Conservation (phyloP, 306 rosid species). For the Malus fusca region DNA sequence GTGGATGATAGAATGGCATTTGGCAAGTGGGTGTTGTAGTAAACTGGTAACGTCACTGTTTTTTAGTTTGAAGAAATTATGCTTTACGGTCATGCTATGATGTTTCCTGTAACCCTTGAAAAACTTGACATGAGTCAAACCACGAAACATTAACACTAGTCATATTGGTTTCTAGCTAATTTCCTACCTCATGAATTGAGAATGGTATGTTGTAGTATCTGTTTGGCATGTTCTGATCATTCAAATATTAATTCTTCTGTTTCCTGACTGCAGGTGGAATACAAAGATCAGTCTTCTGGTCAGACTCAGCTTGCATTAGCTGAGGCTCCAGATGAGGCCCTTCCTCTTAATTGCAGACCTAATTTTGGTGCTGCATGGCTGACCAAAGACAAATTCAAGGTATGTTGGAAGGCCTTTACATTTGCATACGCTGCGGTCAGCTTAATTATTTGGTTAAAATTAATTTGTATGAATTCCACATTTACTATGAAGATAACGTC, state of each 20-base stretch:
- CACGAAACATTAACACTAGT: background rate
- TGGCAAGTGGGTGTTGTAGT: background rate
- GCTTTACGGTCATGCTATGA: background rate
- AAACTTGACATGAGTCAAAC: background rate
- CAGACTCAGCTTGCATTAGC: conserved; percentile 59
- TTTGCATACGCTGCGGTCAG: conserved; percentile 1
- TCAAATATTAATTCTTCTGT: conserved; percentile 12
- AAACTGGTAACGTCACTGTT: background rate
- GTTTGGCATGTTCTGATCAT: background rate
- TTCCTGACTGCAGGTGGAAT: conserved; percentile 62
- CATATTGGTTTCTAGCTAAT: background rate
- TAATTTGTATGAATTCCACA: background rate
- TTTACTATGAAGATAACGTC: background rate
- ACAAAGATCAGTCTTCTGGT: conserved; percentile 70
- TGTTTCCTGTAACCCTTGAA: background rate
- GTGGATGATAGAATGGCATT: background rate
- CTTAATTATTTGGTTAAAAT: background rate
- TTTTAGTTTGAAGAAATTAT: background rate
- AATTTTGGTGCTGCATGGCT: conserved; percentile 90
- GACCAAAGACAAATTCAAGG: conserved; percentile 86
- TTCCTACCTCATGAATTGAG: background rate
- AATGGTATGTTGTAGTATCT: background rate
- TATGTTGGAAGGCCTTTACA: conserved; percentile 19
- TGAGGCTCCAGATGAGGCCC: conserved; percentile 94
- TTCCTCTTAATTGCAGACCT: conserved; percentile 92